phyloP scores from a whole-genome alignment of 2,329 filamentous ascomycete genomes.

The Fusarium redolens region DNA sequence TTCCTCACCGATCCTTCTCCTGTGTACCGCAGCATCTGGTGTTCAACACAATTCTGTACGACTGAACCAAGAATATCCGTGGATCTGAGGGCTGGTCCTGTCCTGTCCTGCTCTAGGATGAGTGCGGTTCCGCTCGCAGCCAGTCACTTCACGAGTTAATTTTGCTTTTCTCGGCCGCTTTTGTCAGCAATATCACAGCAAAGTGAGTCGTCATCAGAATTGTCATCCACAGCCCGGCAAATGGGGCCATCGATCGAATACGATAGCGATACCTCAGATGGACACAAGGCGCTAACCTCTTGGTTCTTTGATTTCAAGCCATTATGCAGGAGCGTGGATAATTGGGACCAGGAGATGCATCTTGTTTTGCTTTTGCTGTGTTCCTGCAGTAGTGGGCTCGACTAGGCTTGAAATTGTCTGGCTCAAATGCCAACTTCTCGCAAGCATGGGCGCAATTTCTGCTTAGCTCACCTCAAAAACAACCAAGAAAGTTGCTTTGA shows the following conservation, averaged over 20 bases:
- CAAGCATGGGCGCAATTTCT: constrained; percentile 15
- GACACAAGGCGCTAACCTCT: constrained; percentile 31
- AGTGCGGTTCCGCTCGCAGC: constrained; percentile 27
- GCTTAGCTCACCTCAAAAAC: background rate
- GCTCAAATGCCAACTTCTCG: constrained; percentile 1
- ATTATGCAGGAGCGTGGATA: constrained; percentile 26
- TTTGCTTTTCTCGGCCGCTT: background rate
- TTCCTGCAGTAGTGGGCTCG: constrained; percentile 44
- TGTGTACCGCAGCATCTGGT: constrained; percentile 4
- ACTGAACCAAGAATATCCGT: constrained; percentile 8
- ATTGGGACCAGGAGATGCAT: constrained; percentile 30
- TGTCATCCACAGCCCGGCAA: constrained; percentile 14
- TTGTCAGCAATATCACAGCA: constrained; percentile 24
- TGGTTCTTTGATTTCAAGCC: constrained; percentile 14
- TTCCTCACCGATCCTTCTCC: constrained; percentile 10
- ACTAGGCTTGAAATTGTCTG: constrained; percentile 35
- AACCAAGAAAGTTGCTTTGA: background rate
- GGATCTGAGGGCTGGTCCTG: background rate
- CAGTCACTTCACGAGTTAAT: background rate
- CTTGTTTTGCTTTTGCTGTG: constrained; percentile 24
- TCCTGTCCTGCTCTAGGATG: background rate
- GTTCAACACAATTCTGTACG: constrained; percentile 15
- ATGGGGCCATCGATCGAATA: constrained; percentile 31
- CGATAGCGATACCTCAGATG: constrained; percentile 2
- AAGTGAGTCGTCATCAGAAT: constrained; percentile 31